Percentiles rank a stretch among this genome's conserved stretches.
phyloP scores from a whole-genome alignment of 2,329 filamentous ascomycete genomes.

The Sporothrix pseudoabietina region DNA sequence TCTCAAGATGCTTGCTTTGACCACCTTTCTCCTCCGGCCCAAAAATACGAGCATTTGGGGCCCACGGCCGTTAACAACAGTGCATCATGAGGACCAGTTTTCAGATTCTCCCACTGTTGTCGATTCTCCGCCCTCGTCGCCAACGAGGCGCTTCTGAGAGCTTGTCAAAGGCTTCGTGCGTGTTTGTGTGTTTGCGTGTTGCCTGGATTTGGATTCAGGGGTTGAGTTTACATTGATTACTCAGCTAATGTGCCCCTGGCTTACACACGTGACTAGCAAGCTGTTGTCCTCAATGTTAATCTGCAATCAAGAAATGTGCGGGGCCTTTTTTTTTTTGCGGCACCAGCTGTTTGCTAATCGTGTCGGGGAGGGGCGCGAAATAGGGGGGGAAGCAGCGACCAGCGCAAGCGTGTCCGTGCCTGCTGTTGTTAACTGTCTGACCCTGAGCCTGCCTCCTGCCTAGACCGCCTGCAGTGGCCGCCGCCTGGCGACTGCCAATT shows the following conservation, averaged over 20 bases:
- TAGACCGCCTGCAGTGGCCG: slow-evolving; percentile 2
- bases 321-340: background rate
- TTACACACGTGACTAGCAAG: background rate
- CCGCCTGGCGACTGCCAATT: background rate
- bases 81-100: too few species aligned
- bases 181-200: background rate
- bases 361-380: slow-evolving; percentile 11
- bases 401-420: slow-evolving; percentile 15
- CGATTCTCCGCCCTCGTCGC: too few species aligned
- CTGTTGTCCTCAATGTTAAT: background rate
- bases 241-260: background rate
- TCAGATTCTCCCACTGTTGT: too few species aligned
- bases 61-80: background rate
- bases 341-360: slow-evolving; percentile 15
- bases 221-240: background rate
- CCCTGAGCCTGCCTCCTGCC: background rate
- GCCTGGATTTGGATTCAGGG: slow-evolving; percentile 4
- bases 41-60: background rate
- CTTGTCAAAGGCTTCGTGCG: background rate
- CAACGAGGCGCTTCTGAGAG: background rate
- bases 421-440: background rate
- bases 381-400: slow-evolving; percentile 16
- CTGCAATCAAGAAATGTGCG: background rate
- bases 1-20: background rate
- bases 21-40: background rate